Evolutionary conservation across 129 eudicot genomes (phyloP).

Genomic region (Logfia minima): DNA sequence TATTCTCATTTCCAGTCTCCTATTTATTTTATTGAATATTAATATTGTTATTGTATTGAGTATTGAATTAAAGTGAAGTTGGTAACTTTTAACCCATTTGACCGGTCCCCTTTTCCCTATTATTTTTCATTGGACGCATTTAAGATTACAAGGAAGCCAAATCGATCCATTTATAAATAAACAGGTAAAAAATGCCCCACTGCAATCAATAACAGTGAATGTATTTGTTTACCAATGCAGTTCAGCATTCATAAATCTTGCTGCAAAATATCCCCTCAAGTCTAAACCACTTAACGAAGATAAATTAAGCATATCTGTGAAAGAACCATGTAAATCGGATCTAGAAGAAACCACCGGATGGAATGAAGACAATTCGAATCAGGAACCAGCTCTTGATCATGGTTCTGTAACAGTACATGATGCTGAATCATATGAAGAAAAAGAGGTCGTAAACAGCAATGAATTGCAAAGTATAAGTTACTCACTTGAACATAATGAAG

Average conservation of each 20-base stretch:
- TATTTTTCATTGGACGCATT: not conserved
- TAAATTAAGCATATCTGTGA: slow-evolving; percentile 31
- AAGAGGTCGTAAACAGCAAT: slow-evolving; percentile 50
- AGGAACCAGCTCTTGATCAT: slow-evolving; percentile 34
- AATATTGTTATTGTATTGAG: too few species aligned
- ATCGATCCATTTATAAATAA: not conserved
- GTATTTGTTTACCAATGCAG: slow-evolving; percentile 48
- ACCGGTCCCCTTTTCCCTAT: not conserved
- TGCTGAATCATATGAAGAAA: slow-evolving; percentile 38
- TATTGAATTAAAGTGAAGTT: too few species aligned
- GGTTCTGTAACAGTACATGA: slow-evolving; percentile 25
- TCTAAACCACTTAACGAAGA: slow-evolving; percentile 43
- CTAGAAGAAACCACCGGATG: slow-evolving; percentile 48
- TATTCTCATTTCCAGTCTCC: too few species aligned
- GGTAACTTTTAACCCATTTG: slow-evolving; percentile 4
- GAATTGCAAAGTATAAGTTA: not conserved
- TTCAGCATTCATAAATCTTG: slow-evolving; percentile 91
- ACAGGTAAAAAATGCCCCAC: not conserved
- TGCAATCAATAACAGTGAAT: slow-evolving; percentile 15
- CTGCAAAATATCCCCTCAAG: slow-evolving; percentile 69
- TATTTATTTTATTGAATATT: too few species aligned
- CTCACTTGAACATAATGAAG: slow-evolving; percentile 7
- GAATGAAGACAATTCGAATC: slow-evolving; percentile 38
- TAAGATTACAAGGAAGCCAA: not conserved
- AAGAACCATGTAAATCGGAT: slow-evolving; percentile 48